phyloP scores from a whole-genome alignment of 1,284 basidiomycete species.

The Rhodotorula sp. region DNA sequence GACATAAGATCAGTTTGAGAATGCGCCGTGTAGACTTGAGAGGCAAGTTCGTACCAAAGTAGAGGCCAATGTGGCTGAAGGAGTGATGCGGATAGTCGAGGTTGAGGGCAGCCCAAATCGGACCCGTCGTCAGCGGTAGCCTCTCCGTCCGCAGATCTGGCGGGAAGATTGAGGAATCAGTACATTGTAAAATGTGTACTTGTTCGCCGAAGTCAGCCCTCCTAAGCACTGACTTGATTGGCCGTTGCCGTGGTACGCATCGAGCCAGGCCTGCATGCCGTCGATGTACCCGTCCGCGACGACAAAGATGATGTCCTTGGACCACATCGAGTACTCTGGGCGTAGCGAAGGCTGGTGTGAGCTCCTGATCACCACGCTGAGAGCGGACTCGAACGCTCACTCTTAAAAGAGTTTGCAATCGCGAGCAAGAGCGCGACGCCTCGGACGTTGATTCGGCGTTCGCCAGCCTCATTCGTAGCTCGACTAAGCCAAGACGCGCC shows the following conservation, averaged over 20 bases:
- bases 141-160: constrained; percentile 66
- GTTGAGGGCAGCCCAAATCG: constrained; percentile 91
- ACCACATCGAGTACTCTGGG: constrained; percentile 82
- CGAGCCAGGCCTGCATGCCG: constrained; percentile 89
- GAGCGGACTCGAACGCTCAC: constrained; percentile 53
- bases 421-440: constrained; percentile 81
- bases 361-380: neutral
- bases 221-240: constrained; percentile 61
- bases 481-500: constrained; percentile 82
- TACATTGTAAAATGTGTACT: neutral
- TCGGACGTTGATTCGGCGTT: constrained; percentile 69
- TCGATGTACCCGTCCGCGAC: constrained; percentile 83
- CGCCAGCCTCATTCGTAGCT: constrained; percentile 46
- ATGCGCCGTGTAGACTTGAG: too few species aligned
- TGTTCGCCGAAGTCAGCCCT: too few species aligned
- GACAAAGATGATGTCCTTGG: constrained; percentile 88
- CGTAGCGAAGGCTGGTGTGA: accelerated
- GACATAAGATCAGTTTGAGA: too few species aligned
- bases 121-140: constrained; percentile 62
- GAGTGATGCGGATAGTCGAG: constrained; percentile 97
- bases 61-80: constrained; percentile 87
- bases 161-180: neutral
- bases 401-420: constrained; percentile 75
- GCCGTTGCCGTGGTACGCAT: constrained; percentile 69
- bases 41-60: constrained; percentile 64